These are phyloP conservation scores for Candida nanaspora DNA, from an alignment of 805 yeast species.

Conservation along the genomic window DNA sequence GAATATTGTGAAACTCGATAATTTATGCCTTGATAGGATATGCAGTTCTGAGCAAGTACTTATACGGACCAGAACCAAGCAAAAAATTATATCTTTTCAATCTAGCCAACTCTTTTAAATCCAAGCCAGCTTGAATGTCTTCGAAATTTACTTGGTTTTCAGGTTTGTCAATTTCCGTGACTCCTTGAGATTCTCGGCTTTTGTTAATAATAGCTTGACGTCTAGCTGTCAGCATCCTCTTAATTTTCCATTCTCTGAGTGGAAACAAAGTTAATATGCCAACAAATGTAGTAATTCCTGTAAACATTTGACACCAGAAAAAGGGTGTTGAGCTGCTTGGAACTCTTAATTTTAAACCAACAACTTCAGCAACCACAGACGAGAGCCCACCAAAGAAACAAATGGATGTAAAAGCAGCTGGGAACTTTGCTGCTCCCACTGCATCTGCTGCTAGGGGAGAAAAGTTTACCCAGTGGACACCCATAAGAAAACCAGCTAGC, in stretches of 20 bases:
- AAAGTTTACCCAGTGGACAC: constrained; percentile 35
- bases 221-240: constrained; percentile 28
- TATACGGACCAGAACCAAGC: constrained; percentile 1
- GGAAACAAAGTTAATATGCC: constrained; percentile 36
- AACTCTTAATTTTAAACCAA: constrained; percentile 23
- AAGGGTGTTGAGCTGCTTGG: constrained; percentile 35
- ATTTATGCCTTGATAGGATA: constrained; percentile 22
- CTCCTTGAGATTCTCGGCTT: not conserved
- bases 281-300: constrained; percentile 40
- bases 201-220: constrained; percentile 3
- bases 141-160: no score
- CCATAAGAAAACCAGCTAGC: constrained; percentile 37
- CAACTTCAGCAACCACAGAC: constrained; percentile 23
- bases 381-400: constrained; percentile 24
- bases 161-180: no score
- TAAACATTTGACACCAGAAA: constrained; percentile 53
- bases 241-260: constrained; percentile 50
- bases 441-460: constrained; percentile 28
- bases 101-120: constrained; percentile 5
- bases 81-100: constrained; percentile 8
- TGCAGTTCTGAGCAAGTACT: constrained; percentile 10
- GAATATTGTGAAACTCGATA: not conserved
- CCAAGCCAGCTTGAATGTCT: constrained; percentile 1
- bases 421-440: constrained; percentile 23
- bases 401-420: constrained; percentile 21